Evolutionary conservation across 2,329 filamentous ascomycete species (phyloP).

Genomic region (Fusarium globosum): DNA sequence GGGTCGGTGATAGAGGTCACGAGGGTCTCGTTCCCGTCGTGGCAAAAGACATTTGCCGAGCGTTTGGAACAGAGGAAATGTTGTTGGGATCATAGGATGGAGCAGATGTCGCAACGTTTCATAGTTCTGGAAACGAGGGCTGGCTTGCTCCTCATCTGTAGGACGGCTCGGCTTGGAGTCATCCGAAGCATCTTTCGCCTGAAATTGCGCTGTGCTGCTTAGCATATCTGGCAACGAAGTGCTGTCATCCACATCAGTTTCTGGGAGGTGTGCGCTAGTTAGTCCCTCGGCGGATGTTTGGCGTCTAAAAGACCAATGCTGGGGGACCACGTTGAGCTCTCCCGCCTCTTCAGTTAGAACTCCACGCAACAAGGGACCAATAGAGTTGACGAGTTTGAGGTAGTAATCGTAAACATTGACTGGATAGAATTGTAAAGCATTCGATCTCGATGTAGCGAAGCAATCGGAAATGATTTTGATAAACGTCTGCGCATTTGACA

Average conservation of each 20-base stretch:
- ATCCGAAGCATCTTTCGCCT: conserved; percentile 38
- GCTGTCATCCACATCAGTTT: conserved; percentile 45
- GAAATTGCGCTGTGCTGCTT: conserved; percentile 44
- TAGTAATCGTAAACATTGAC: conserved; percentile 91
- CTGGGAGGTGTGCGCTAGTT: conserved; percentile 28
- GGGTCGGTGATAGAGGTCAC: conserved; percentile 69
- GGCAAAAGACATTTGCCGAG: conserved; percentile 84
- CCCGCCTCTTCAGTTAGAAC: conserved; percentile 88
- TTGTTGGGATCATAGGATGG: conserved; percentile 79
- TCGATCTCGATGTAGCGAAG: conserved; percentile 75
- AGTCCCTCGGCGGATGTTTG: conserved; percentile 44
- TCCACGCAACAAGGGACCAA: conserved; percentile 82
- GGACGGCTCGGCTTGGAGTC: conserved; percentile 44
- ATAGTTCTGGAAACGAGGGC: conserved; percentile 74
- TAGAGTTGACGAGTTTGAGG: conserved; percentile 74
- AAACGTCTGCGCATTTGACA: conserved; percentile 81
- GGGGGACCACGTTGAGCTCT: conserved; percentile 78
- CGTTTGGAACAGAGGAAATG: conserved; percentile 87
- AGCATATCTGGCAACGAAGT: conserved; percentile 50
- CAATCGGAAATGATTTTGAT: conserved; percentile 79
- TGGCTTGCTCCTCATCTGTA: conserved; percentile 57
- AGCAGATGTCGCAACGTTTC: conserved; percentile 81
- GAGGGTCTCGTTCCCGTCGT: conserved; percentile 68
- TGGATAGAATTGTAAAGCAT: conserved; percentile 73
- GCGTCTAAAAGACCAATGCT: conserved; percentile 66